These are phyloP conservation scores for Rhododendron williamsianum DNA, from an alignment of 148 eudicot genomes.

Conservation along the genomic window DNA sequence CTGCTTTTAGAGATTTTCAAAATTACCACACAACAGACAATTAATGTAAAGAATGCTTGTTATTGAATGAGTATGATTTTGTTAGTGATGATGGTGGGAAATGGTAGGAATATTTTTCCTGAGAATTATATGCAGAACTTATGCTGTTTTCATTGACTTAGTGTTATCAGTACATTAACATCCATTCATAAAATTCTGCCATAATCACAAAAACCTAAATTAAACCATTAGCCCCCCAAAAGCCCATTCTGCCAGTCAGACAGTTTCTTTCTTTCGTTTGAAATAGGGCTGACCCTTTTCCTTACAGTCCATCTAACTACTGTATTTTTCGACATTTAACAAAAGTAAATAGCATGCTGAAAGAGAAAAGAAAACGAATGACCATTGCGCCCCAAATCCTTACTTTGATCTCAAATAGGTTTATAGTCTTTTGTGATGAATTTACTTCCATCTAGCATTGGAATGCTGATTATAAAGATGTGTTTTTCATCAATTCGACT, in stretches of 20 bases:
- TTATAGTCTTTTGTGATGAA: neutral
- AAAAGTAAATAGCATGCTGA: neutral
- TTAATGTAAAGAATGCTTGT: neutral
- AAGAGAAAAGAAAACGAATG: neutral
- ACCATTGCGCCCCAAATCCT: neutral
- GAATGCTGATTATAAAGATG: neutral
- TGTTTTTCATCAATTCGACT: neutral
- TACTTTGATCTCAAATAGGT: neutral
- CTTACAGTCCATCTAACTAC: neutral
- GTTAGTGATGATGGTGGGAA: neutral
- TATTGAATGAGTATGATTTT: neutral
- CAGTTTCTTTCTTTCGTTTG: neutral
- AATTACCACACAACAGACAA: neutral
- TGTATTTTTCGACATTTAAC: no score
- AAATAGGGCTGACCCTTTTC: neutral
- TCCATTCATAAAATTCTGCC: neutral
- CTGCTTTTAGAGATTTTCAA: constrained; percentile 28
- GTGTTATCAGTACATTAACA: neutral
- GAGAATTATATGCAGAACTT: neutral
- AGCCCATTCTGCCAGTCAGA: neutral
- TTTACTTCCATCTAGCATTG: neutral
- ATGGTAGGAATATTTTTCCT: neutral
- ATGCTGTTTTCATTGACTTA: neutral
- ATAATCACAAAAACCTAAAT: neutral
- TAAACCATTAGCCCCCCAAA: neutral